Evolutionary conservation across 1,284 basidiomycete genomes (phyloP), one percentile per base, ranked within the genome.

Genomic region (Amylostereum areolatum): DNA sequence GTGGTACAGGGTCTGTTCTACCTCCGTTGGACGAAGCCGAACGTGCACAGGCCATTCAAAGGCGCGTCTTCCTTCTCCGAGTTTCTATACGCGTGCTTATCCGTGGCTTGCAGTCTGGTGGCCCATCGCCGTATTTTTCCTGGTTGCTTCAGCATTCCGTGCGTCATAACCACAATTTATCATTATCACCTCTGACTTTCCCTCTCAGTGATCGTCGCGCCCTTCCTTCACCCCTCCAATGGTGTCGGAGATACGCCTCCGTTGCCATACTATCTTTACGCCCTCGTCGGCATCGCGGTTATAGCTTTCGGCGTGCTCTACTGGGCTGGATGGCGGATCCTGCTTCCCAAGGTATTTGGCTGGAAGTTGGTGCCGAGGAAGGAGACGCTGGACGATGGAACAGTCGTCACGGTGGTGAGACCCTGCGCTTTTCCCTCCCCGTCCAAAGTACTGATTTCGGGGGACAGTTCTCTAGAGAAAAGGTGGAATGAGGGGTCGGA

Each of bases 251-350:
- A 74, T 0, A 87, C 85, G 55, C 67, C 74, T 30, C 61, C 66
- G 45, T 67, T 87, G 27, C 83, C 83, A 3, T 86, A 86, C 57
- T 86, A 77, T 81, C 67, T 74, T 10, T 83, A 85, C 52, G 68
- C 76, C 8, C 63, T 73, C n/a, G 70, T 73, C 9, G 72, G 77
- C 0, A 66, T 77, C 50, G 61, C 66, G 2, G 69, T 84, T 0
- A 78, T 78, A 6, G 49, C 75, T 4, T 52, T 79, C 37, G 83
- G 83, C 0, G 61, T 77, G 1, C 59, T 65, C 25, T 86, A 84
- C 61, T 86, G 84, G 83, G 78, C 77, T 52, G 58, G 79, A 18
- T 71, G 72, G 67, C 73, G 72, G 48, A 58, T 70, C 25, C 81
- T 77, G 75, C 64, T 80, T n/a, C 83, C 84, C 5, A 59, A 59